Evolutionary conservation across 768 basidiomycete species (phyloP), one percentile per base, ranked within the genome.

Genomic region (Saitozyma sp.): DNA sequence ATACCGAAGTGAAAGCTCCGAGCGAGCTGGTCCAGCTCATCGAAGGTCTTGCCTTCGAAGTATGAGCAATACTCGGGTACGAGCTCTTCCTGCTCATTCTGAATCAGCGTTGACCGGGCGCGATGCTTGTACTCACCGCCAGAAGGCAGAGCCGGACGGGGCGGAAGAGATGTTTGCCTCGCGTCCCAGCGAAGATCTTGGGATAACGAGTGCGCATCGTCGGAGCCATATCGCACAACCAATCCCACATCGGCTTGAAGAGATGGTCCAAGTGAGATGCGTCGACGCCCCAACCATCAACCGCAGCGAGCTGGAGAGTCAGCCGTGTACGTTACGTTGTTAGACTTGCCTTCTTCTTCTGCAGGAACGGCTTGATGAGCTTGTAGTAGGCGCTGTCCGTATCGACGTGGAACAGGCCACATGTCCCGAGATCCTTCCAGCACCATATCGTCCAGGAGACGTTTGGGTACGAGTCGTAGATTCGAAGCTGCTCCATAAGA

Each of bases 251-350:
- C 11, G 89, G 88, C 65, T 86, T 75, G 80, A 89, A 91, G 58
- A 87, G 76, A 62, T 84, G 73, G 40, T 80, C 80, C 50, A 91
- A 85, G 42, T 59, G 57, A 11, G 80, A 75, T 64, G 85, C 85
- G 74, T 90, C 88, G 3, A 88, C 84, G 11, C 89, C 89, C 90
- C 89, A 90, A 2, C 87, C 84, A 73, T 91, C 90, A 50, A 86
- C 81, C 3, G 89, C 88, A 29, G 54, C 38, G 9, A 50, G 59
- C 59, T 60, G 29, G n/a, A 46, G 11, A 13, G 9, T 60, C 51
- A 54, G 52, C 53, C n/a, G n/a, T n/a, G n/a, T n/a, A n/a, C n/a
- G n/a, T n/a, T n/a, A n/a, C n/a, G n/a, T n/a, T n/a, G n/a, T n/a
- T n/a, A n/a, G n/a, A 59, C 75, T 49, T 40, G 75, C 77, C 69